These are phyloP conservation scores for Aureococcus anophagefferens DNA, from an alignment of 108 stramenopile species.

Conservation along the genomic window DNA sequence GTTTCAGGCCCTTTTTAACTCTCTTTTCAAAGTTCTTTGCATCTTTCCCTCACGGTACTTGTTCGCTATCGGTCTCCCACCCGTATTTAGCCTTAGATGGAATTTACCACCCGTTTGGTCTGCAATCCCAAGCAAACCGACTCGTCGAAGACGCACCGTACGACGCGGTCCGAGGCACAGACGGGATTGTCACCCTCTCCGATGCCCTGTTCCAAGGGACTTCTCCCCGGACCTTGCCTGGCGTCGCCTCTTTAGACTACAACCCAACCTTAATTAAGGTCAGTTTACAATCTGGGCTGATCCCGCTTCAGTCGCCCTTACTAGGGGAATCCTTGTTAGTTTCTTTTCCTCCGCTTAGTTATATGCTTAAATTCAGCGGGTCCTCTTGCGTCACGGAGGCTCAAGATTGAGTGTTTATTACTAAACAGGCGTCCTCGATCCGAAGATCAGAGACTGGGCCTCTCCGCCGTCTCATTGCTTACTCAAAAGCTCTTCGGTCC, in stretches of 20 bases:
- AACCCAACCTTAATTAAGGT: constrained; percentile 11
- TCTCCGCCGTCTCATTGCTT: no score
- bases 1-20: constrained; percentile 55
- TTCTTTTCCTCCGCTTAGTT: constrained; percentile 50
- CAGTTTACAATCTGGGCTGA: constrained; percentile 36
- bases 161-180: not conserved
- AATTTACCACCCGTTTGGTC: constrained; percentile 51
- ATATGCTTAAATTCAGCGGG: constrained; percentile 57
- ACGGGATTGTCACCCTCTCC: constrained; percentile 47
- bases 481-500: no score
- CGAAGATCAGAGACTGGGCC: no score
- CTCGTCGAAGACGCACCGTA: constrained; percentile 39
- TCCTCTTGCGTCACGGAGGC: constrained; percentile 21
- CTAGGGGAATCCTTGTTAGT: constrained; percentile 47
- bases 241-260: constrained; percentile 37
- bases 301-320: constrained; percentile 52
- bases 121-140: constrained; percentile 54
- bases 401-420: no score
- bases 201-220: constrained; percentile 32
- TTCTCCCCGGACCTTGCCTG: constrained; percentile 14
- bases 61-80: constrained; percentile 44
- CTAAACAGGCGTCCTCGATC: no score
- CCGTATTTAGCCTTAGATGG: constrained; percentile 48
- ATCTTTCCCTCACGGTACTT: constrained; percentile 45
- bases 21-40: constrained; percentile 55